Evolutionary conservation across 1,139 yeast species (phyloP).

Genomic region (Geotrichum australiense): DNA sequence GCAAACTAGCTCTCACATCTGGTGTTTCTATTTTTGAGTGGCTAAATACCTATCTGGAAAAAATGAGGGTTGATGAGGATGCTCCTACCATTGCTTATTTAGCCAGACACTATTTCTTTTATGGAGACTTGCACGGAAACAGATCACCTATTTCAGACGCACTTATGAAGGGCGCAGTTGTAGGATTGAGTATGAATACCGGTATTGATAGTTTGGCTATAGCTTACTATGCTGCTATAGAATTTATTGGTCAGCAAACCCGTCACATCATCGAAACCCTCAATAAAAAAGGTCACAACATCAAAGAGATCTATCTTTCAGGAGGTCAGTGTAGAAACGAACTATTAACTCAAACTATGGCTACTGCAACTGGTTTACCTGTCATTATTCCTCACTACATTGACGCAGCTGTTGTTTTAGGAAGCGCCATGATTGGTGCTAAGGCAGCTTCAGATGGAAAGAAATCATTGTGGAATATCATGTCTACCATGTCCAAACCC

Average conservation of each 20-base stretch:
- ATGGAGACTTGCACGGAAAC: conserved; percentile 96
- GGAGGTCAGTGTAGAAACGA: conserved; percentile 97
- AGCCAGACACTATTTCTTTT: conserved; percentile 80
- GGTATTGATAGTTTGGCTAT: conserved; percentile 79
- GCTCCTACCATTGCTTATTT: conserved; percentile 70
- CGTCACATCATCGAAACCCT: conserved; percentile 87
- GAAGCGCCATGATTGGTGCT: conserved; percentile 91
- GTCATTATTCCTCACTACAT: conserved; percentile 88
- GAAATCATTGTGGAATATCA: conserved; percentile 64
- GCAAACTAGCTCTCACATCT: conserved; percentile 45
- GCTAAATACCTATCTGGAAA: conserved; percentile 66
- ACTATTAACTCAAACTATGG: conserved; percentile 76
- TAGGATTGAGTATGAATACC: conserved; percentile 88
- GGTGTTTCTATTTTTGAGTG: conserved; percentile 71
- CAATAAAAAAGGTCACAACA: conserved; percentile 70
- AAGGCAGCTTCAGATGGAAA: conserved; percentile 55
- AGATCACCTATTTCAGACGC: conserved; percentile 96
- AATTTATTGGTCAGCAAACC: conserved; percentile 95
- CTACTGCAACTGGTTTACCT: conserved; percentile 92
- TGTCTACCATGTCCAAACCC: conserved; percentile 77
- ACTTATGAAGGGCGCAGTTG: conserved; percentile 83
- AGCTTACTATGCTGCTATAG: conserved; percentile 88
- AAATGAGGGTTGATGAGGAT: conserved; percentile 48
- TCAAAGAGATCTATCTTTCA: conserved; percentile 74
- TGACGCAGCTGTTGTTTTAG: conserved; percentile 95